These are phyloP conservation scores for Diaporthe citriasiana DNA, from an alignment of 2,329 filamentous ascomycete species.

Conservation along the genomic window DNA sequence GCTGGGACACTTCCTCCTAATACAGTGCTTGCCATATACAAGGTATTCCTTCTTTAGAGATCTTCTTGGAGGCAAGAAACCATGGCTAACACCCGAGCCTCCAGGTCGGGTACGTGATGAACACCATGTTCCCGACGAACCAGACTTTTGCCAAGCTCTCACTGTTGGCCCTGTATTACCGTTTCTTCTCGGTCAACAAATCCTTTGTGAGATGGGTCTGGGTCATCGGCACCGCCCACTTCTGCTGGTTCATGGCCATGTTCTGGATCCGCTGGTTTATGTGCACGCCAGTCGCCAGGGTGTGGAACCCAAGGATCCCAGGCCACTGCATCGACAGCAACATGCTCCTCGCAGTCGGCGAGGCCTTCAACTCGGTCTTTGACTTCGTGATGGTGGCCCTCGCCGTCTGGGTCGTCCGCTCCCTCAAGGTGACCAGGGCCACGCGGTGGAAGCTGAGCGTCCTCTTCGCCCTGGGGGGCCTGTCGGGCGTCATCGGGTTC, in stretches of 20 bases:
- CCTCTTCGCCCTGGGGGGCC: slow-evolving; percentile 37
- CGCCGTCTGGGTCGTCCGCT: slow-evolving; percentile 5
- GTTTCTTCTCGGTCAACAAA: not conserved
- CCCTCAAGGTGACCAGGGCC: not conserved
- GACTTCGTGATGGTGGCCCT: not conserved
- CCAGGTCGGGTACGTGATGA: slow-evolving; percentile 17
- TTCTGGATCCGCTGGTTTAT: not conserved
- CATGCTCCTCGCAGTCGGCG: not conserved
- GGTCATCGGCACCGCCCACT: not conserved
- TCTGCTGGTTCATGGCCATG: slow-evolving; percentile 1
- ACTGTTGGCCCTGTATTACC: not conserved
- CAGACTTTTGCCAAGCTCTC: not conserved
- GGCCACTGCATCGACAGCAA: slow-evolving; percentile 16
- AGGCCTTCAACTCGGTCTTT: slow-evolving; percentile 6
- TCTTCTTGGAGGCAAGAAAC: not conserved
- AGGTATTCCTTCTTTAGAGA: not conserved
- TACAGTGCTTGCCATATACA: not conserved
- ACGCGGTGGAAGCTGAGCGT: not conserved
- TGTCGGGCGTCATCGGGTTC: slow-evolving; percentile 38
- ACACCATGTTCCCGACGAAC: not conserved
- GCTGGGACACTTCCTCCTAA: not conserved
- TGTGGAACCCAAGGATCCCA: not conserved
- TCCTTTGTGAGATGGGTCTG: not conserved
- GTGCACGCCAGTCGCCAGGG: not conserved
- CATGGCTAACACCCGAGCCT: not conserved